Evolutionary conservation across 352 stramenopile genomes (phyloP).

Genomic region (Bremia lactucae): DNA sequence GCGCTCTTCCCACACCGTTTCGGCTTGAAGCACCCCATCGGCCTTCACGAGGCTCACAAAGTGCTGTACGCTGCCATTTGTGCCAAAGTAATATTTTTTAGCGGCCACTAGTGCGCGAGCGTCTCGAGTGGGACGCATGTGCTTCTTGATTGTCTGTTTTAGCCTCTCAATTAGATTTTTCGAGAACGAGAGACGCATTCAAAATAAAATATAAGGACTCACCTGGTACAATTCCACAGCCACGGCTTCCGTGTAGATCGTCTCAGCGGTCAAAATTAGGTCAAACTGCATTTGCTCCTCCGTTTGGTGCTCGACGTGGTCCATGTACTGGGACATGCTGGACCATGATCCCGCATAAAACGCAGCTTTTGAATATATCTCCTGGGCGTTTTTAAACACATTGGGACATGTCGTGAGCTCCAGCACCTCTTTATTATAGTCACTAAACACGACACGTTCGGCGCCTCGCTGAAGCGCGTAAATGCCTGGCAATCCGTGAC

Average conservation of each 20-base stretch:
- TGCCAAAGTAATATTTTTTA: conserved; percentile 86
- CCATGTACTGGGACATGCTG: conserved; percentile 49
- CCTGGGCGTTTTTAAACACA: conserved; percentile 36
- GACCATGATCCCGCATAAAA: conserved; percentile 76
- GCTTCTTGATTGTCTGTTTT: conserved; percentile 66
- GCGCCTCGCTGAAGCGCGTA: conserved; percentile 58
- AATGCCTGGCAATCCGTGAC: conserved; percentile 69
- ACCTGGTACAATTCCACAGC: conserved; percentile 62
- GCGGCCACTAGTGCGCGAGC: conserved; percentile 59
- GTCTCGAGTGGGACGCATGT: conserved; percentile 32
- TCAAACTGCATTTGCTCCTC: conserved; percentile 43
- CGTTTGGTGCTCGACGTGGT: conserved; percentile 19
- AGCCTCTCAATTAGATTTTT: background rate
- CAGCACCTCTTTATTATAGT: conserved; percentile 85
- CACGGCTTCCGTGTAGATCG: conserved; percentile 76
- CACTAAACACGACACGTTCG: conserved; percentile 61
- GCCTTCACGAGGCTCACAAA: conserved; percentile 48
- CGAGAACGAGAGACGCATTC: background rate
- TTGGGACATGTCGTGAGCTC: conserved; percentile 80
- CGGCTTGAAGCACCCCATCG: conserved; percentile 37
- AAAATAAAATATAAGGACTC: background rate
- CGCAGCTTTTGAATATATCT: conserved; percentile 25
- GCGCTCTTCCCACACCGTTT: conserved; percentile 59
- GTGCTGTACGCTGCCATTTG: conserved; percentile 78
- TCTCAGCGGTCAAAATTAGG: conserved; percentile 76